Percentiles rank a stretch among this genome's conserved stretches.
Evolutionary conservation across 2,329 filamentous ascomycete genomes (phyloP).

Genomic region (Diaporthe citriasiana): DNA sequence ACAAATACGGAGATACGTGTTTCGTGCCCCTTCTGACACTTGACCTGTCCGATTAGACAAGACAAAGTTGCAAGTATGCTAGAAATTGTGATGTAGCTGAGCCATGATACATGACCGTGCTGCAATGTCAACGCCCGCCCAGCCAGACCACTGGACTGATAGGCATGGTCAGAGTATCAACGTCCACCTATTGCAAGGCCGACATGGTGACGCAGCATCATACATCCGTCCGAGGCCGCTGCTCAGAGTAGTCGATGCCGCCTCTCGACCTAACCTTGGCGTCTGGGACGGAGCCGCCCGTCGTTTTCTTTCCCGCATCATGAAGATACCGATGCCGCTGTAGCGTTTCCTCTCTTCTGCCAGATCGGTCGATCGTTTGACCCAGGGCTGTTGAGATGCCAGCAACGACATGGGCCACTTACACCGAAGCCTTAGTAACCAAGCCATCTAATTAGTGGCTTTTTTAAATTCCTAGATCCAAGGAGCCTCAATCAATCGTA

Average conservation of each 20-base stretch:
- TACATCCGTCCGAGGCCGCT: not conserved
- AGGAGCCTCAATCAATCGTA: constrained; percentile 27
- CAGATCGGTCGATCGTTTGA: not conserved
- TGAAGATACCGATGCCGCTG: not conserved
- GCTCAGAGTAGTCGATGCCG: constrained; percentile 10
- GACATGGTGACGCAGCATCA: not conserved
- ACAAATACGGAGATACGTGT: no score
- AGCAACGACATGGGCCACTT: not conserved
- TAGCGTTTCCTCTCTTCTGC: not conserved
- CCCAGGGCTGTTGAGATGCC: not conserved
- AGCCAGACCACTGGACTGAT: not conserved
- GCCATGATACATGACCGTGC: not conserved
- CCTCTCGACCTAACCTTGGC: not conserved
- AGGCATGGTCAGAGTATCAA: not conserved
- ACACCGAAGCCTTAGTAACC: not conserved
- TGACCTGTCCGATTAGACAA: not conserved
- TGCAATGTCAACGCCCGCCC: not conserved
- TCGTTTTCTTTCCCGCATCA: not conserved
- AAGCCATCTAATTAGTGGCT: constrained; percentile 11
- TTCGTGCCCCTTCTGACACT: not conserved
- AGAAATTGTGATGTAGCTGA: not conserved
- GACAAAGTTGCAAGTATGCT: not conserved
- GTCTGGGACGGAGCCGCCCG: not conserved
- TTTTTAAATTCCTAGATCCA: constrained; percentile 17
- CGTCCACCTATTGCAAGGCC: not conserved